Conservation (phyloP, 148 eudicot species). For the Talinum fruticosum region DNA sequence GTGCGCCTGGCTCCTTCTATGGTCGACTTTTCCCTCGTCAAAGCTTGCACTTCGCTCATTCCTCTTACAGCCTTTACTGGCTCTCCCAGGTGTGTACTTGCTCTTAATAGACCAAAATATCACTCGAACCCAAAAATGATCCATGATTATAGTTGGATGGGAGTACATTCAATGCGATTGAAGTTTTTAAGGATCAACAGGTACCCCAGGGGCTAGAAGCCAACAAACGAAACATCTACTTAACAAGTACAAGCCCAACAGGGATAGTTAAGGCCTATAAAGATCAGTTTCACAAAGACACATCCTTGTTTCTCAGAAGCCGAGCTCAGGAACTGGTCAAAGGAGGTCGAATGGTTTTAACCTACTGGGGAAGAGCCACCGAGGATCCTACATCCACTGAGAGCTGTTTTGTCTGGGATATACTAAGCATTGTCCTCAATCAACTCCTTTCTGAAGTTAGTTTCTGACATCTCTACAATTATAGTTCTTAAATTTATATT, state of each 20-base stretch:
- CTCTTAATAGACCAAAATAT: too few species aligned
- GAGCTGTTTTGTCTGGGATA: background rate
- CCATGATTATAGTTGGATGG: too few species aligned
- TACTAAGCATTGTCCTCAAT: background rate
- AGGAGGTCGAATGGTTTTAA: conserved; percentile 7
- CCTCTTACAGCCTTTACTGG: conserved; percentile 48
- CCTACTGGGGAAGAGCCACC: background rate
- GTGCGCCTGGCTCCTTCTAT: conserved; percentile 50
- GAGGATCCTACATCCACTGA: background rate
- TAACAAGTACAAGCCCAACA: background rate
- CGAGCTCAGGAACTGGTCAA: background rate
- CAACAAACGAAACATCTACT: background rate
- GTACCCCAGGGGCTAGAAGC: background rate
- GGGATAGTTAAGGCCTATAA: background rate
- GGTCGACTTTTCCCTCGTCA: conserved; percentile 41
- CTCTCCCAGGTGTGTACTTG: conserved; percentile 48
- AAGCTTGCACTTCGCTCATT: conserved; percentile 45
- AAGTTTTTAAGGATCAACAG: background rate
- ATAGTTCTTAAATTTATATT: background rate
- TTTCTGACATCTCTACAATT: background rate
- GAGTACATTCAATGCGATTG: too few species aligned
- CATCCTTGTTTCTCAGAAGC: background rate
- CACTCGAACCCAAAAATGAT: too few species aligned
- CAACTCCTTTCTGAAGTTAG: background rate
- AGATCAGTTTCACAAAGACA: conserved; percentile 3